These are phyloP conservation scores for Aphanomyces invadans DNA, from an alignment of 352 stramenopile species.

Conservation along the genomic window DNA sequence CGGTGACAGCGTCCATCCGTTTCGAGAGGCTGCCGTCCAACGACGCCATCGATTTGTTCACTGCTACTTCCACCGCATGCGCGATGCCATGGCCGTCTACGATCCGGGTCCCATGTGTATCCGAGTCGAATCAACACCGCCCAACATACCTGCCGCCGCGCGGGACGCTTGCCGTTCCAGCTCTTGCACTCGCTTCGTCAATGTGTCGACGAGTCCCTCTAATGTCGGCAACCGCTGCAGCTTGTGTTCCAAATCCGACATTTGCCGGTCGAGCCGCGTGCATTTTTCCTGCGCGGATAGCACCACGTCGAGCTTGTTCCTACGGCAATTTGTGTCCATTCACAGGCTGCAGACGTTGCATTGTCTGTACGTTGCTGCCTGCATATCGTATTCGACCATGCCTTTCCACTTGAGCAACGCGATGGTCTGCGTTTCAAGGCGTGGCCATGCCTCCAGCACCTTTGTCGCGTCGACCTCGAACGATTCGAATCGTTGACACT, in stretches of 20 bases:
- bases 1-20: constrained; percentile 45
- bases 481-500: not conserved
- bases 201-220: not conserved
- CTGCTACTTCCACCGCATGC: constrained; percentile 50
- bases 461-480: not conserved
- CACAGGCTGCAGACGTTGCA: too few species aligned
- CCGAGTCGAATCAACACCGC: not conserved
- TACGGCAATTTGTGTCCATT: too few species aligned
- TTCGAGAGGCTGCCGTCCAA: constrained; percentile 54
- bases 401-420: constrained; percentile 56
- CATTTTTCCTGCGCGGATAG: constrained; percentile 48
- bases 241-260: constrained; percentile 39
- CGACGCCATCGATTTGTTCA: constrained; percentile 63
- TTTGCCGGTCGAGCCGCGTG: constrained; percentile 45
- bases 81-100: constrained; percentile 62
- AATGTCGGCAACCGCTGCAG: constrained; percentile 29
- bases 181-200: constrained; percentile 1
- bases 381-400: constrained; percentile 50
- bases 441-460: constrained; percentile 31
- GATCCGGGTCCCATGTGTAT: constrained; percentile 11
- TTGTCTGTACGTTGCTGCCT: constrained; percentile 43
- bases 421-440: constrained; percentile 65
- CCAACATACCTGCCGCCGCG: not conserved
- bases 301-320: constrained; percentile 46
- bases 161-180: not conserved